Evolutionary conservation across 2,329 filamentous ascomycete species (phyloP).

Genomic region (Monosporascus sp.): DNA sequence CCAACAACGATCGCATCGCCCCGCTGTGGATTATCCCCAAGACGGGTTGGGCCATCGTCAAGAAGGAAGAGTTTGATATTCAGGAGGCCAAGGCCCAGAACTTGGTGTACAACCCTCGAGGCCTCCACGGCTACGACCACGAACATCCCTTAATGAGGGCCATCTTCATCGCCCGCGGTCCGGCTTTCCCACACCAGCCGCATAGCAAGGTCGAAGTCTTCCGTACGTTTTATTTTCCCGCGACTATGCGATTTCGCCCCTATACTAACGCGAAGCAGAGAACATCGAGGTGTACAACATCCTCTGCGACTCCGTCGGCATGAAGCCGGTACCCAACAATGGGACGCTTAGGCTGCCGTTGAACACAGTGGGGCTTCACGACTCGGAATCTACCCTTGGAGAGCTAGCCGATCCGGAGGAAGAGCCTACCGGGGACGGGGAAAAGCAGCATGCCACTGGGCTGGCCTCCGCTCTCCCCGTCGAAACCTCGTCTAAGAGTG

Average conservation of each 20-base stretch:
- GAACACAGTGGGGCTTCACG: conserved; percentile 57
- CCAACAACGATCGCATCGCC: conserved; percentile 81
- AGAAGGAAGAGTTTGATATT: conserved; percentile 72
- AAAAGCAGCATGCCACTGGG: conserved; percentile 2
- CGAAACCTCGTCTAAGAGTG: not conserved
- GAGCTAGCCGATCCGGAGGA: conserved; percentile 20
- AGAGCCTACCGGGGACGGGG: conserved; percentile 7
- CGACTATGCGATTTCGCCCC: not conserved
- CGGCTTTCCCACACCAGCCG: conserved; percentile 80
- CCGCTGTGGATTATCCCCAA: conserved; percentile 93
- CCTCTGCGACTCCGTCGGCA: conserved; percentile 77
- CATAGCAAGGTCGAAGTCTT: conserved; percentile 78
- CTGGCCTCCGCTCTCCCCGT: not conserved
- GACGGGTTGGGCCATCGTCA: conserved; percentile 87
- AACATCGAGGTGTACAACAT: conserved; percentile 96
- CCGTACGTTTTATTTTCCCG: conserved; percentile 55
- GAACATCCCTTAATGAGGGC: conserved; percentile 93
- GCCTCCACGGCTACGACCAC: conserved; percentile 92
- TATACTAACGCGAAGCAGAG: conserved; percentile 48
- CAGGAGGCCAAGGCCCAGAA: conserved; percentile 59
- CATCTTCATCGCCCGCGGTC: conserved; percentile 87
- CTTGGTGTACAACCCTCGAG: conserved; percentile 69
- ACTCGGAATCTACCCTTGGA: conserved; percentile 26
- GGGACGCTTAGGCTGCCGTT: conserved; percentile 75
- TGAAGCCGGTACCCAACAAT: conserved; percentile 74